Evolutionary conservation across 2,329 filamentous ascomycete species (phyloP).

Genomic region (Cladophialophora yegresii): DNA sequence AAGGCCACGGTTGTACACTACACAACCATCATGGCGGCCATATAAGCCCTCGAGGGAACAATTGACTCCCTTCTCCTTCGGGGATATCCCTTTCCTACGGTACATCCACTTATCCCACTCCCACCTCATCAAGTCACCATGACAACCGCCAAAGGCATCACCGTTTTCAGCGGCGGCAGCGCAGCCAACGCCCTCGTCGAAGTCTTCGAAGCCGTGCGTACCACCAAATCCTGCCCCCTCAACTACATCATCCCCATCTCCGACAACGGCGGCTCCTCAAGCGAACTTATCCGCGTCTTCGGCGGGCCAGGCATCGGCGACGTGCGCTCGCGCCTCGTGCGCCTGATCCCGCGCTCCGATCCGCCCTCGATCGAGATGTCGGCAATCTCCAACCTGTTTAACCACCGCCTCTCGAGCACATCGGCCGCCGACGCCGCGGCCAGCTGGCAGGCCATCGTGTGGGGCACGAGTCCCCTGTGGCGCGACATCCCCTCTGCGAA

Average conservation of each 20-base stretch:
- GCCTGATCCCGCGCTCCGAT: slow-evolving; percentile 75
- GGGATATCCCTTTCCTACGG: no score
- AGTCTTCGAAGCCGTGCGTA: slow-evolving; percentile 70
- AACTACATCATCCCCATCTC: slow-evolving; percentile 93
- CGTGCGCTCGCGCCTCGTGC: slow-evolving; percentile 78
- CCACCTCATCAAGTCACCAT: not conserved
- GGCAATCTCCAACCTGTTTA: slow-evolving; percentile 82
- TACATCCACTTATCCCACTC: not conserved
- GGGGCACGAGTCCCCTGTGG: slow-evolving; percentile 79
- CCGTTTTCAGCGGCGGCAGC: slow-evolving; percentile 88
- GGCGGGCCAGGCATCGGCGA: slow-evolving; percentile 86
- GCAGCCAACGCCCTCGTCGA: slow-evolving; percentile 94
- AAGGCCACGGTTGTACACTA: not conserved
- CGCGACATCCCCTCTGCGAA: slow-evolving; percentile 67
- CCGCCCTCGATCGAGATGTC: slow-evolving; percentile 63
- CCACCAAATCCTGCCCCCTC: slow-evolving; percentile 66
- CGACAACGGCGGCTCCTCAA: slow-evolving; percentile 93
- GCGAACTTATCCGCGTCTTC: slow-evolving; percentile 90
- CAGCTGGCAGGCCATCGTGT: slow-evolving; percentile 88
- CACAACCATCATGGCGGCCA: not conserved
- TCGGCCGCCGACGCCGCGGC: slow-evolving; percentile 60
- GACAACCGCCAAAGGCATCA: slow-evolving; percentile 57
- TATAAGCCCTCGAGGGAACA: not conserved
- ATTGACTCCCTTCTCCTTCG: not conserved
- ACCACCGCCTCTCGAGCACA: slow-evolving; percentile 72